Base-by-base conservation (phyloP, 345 rosid species). In the Cardamine chenopodiifolia region DNA sequence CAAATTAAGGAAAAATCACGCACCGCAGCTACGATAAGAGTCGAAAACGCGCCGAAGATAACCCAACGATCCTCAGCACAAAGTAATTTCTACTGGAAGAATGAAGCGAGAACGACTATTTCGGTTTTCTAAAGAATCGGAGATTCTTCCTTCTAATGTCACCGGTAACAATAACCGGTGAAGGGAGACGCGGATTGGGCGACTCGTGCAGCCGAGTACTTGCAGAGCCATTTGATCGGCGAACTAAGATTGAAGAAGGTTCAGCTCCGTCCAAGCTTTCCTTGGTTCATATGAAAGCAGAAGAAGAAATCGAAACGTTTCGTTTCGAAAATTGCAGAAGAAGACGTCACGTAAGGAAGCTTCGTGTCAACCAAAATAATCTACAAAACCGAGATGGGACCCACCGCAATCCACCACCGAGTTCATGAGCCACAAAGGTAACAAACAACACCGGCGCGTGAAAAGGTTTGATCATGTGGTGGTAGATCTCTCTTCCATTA, bases 51-150 rank as follows among this genome's bases (percentile, higher is more conserved):
- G 6, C 90, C 86, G 66, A 85, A 81, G 78, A 95, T 85, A 71
- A 95, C 84, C 96, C 96, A 90, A 20, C 90, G 90, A 81, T 95
- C 99, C 68, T 79, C 81, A 48, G 96, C 85, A 91, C 95, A 82
- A 95, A 73, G 44, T 13, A n/a, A 2, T 28, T 71, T 42, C 64
- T 56, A 25, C 0, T 6, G 0, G 32, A 40, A 19, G 76, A 80
- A 23, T 68, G 68, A 35, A 76, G 68, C 5, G 68, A 56, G 20
- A 65, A 34, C 1, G 75, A 45, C 26, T 67, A 71, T 35, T 55
- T 63, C 11, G 78, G 22, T 25, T 62, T 48, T 13, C 23, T 10
- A 18, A 68, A 28, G 47, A 76, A 70, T 53, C 82, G 82, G 77
- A 77, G 60, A 68, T 66, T 73, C 54, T 47, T 59, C 54, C 42